Evolutionary conservation across 164 flowering plant species (phyloP).

Genomic region (Annona cherimola): DNA sequence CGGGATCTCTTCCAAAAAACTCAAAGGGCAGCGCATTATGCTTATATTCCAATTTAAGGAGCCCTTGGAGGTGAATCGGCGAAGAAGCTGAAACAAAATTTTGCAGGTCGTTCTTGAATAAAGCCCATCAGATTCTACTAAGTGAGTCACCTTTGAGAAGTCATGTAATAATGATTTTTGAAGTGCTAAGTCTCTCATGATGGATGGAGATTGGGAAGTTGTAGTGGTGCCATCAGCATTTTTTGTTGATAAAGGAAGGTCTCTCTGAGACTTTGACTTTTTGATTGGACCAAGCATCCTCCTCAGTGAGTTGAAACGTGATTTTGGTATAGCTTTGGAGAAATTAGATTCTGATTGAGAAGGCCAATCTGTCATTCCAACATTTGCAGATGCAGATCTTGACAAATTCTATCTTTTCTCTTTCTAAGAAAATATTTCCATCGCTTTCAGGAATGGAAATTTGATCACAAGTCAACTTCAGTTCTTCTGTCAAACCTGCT

Average conservation of each 20-base stretch:
- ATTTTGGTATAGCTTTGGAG: conserved; percentile 39
- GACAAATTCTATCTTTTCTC: conserved; percentile 29
- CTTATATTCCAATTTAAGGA: conserved; percentile 53
- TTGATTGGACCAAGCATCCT: conserved; percentile 66
- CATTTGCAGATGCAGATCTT: conserved; percentile 58
- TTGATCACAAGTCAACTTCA: conserved; percentile 23
- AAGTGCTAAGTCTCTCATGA: conserved; percentile 22
- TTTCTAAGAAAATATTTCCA: conserved; percentile 35
- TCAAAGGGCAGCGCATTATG: conserved; percentile 63
- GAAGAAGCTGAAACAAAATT: conserved; percentile 26
- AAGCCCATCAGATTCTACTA: conserved; percentile 19
- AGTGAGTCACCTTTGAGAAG: conserved; percentile 25
- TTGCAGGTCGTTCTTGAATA: conserved; percentile 21
- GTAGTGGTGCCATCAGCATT: conserved; percentile 16
- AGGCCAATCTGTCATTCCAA: conserved; percentile 39
- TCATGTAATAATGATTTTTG: conserved; percentile 47
- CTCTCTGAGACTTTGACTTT: conserved; percentile 64
- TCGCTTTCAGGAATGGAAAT: conserved; percentile 31
- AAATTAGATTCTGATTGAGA: conserved; percentile 33
- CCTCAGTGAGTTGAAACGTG: conserved; percentile 40
- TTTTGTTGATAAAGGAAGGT: conserved; percentile 24
- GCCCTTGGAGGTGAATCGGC: conserved; percentile 71
- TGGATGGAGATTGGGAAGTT: conserved; percentile 5
- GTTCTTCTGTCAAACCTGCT: conserved; percentile 18
- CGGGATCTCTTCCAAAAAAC: conserved; percentile 49